Percentiles rank a stretch among this genome's conserved stretches.
Evolutionary conservation across 1,284 basidiomycete species (phyloP).

Genomic region (Phlebopus sp.): DNA sequence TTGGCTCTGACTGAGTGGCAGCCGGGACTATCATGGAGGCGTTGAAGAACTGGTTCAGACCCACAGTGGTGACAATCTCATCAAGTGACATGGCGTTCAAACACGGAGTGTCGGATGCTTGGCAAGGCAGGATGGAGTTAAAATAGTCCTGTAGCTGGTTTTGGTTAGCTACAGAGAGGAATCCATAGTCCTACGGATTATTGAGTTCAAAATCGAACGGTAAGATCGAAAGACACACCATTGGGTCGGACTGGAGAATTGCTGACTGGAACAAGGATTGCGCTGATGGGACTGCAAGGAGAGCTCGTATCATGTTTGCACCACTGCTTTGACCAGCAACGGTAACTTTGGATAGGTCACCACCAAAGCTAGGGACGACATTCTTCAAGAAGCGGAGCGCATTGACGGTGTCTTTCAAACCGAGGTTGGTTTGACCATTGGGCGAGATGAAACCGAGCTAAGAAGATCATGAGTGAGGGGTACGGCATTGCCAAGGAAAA

Average conservation of each 20-base stretch:
- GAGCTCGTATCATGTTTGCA: slow-evolving; percentile 74
- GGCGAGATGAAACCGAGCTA: slow-evolving; percentile 78
- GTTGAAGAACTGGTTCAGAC: slow-evolving; percentile 36
- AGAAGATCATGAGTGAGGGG: not conserved
- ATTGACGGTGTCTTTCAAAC: slow-evolving; percentile 67
- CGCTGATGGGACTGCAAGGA: slow-evolving; percentile 67
- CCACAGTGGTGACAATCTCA: slow-evolving; percentile 52
- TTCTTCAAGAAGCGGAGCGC: slow-evolving; percentile 64
- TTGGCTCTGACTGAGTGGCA: slow-evolving; percentile 54
- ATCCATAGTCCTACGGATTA: slow-evolving; percentile 62
- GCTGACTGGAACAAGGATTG: slow-evolving; percentile 66
- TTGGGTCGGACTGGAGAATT: slow-evolving; percentile 83
- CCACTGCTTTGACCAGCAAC: slow-evolving; percentile 88
- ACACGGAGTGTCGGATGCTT: slow-evolving; percentile 47
- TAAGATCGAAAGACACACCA: slow-evolving; percentile 46
- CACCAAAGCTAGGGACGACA: slow-evolving; percentile 69
- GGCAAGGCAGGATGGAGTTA: slow-evolving; percentile 49
- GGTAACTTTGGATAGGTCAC: slow-evolving; percentile 63
- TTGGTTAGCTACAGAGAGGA: slow-evolving; percentile 57
- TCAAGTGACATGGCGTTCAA: slow-evolving; percentile 47
- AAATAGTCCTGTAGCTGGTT: slow-evolving; percentile 52
- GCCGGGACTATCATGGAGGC: slow-evolving; percentile 47
- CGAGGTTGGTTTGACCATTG: slow-evolving; percentile 65
- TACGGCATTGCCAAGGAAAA: not conserved
- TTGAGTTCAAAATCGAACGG: not conserved